Percentiles rank a stretch among this genome's conserved stretches.
Conservation (phyloP, 768 basidiomycete species). For the Suillus sp. region DNA sequence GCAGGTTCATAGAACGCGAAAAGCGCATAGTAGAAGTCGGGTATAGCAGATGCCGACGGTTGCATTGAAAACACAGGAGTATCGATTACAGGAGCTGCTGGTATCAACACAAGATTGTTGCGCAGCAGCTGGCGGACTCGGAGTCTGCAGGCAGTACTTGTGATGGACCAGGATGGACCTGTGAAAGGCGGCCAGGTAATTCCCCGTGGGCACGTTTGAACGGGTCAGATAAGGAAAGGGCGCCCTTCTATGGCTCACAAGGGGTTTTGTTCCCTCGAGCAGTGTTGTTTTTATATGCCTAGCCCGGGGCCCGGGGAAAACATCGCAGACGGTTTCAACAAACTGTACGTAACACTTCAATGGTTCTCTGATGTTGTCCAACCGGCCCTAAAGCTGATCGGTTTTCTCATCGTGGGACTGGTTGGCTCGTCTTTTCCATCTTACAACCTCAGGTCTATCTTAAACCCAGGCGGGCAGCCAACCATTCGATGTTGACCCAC, state of each 20-base stretch:
- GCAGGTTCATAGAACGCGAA: constrained; percentile 78
- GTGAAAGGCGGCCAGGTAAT: background rate
- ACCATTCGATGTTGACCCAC: constrained; percentile 47
- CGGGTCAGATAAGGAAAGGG: background rate
- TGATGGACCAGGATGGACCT: background rate
- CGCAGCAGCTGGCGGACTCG: background rate
- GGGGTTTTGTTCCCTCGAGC: background rate
- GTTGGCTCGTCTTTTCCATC: constrained; percentile 33
- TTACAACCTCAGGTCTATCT: constrained; percentile 57
- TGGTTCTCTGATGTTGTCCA: background rate
- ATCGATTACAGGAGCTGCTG: background rate
- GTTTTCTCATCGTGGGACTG: background rate
- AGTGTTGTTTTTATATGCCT: background rate
- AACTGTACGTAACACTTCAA: background rate
- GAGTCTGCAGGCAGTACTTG: background rate
- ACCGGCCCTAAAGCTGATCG: constrained; percentile 32
- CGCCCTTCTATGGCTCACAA: background rate
- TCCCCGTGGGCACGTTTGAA: constrained; percentile 1
- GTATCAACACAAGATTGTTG: background rate
- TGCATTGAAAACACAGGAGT: constrained; percentile 36
- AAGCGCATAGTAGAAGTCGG: constrained; percentile 70
- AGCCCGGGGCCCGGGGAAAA: background rate
- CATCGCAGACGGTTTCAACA: background rate
- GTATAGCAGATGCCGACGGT: constrained; percentile 59
- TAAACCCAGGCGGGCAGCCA: constrained; percentile 68